Conservation (phyloP, 768 basidiomycete species). For the Chalciporus pseudorubinellus region DNA sequence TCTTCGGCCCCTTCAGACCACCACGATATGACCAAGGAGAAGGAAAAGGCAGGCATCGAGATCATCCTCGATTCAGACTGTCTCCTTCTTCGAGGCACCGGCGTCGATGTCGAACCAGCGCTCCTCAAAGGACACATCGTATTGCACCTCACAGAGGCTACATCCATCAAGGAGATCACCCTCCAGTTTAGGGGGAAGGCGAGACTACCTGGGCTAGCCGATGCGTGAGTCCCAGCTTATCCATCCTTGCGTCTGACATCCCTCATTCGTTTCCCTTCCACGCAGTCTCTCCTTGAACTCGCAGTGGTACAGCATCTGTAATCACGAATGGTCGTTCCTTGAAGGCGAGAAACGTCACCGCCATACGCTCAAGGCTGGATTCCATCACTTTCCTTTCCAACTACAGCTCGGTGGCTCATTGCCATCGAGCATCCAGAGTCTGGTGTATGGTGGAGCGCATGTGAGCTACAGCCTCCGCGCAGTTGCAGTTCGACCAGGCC, state of each 20-base stretch:
- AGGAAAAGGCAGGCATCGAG: constrained; percentile 59
- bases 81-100: constrained; percentile 73
- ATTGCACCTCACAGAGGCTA: constrained; percentile 77
- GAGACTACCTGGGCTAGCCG: constrained; percentile 57
- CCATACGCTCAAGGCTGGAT: constrained; percentile 94
- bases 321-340: constrained; percentile 91
- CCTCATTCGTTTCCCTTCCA: constrained; percentile 5
- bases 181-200: constrained; percentile 85
- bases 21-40: constrained; percentile 44
- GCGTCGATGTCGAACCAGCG: constrained; percentile 80
- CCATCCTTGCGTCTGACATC: constrained; percentile 1
- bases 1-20: constrained; percentile 21
- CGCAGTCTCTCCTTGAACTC: constrained; percentile 26
- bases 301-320: constrained; percentile 63
- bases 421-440: constrained; percentile 71
- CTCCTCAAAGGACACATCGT: constrained; percentile 79
- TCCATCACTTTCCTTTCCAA: constrained; percentile 90
- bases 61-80: constrained; percentile 71
- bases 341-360: constrained; percentile 74
- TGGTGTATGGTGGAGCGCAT: constrained; percentile 54
- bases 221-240: constrained; percentile 49
- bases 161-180: constrained; percentile 79
- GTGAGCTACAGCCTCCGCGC: constrained; percentile 91
- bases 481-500: constrained; percentile 72
- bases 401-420: constrained; percentile 82